These are phyloP conservation scores for Fusarium verrucosum DNA, from an alignment of 2,329 filamentous ascomycete species.

Conservation along the genomic window DNA sequence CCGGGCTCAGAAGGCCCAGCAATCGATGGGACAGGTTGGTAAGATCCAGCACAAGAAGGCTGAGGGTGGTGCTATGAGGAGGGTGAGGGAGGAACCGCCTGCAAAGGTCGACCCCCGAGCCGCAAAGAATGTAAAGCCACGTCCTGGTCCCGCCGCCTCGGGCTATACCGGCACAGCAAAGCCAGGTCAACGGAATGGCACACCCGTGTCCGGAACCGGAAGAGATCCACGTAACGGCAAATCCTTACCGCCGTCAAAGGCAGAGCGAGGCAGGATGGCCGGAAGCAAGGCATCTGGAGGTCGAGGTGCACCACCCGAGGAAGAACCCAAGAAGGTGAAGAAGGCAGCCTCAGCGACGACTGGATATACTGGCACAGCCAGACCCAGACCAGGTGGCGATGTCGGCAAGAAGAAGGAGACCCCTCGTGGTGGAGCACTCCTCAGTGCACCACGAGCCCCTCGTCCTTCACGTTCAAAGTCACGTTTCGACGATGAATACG, in stretches of 20 bases:
- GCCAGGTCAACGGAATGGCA: constrained; percentile 38
- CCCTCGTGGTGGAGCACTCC: constrained; percentile 54
- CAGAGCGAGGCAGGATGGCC: constrained; percentile 34
- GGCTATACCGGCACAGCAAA: constrained; percentile 50
- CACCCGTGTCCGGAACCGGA: constrained; percentile 37
- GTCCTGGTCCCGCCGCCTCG: constrained; percentile 20
- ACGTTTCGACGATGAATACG: constrained; percentile 67
- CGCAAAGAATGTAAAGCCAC: constrained; percentile 35
- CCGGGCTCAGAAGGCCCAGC: constrained; percentile 73
- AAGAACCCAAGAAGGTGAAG: constrained; percentile 66
- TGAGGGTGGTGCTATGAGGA: constrained; percentile 64
- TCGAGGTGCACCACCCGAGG: constrained; percentile 23
- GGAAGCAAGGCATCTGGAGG: constrained; percentile 35
- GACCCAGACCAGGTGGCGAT: constrained; percentile 59
- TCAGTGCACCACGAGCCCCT: constrained; percentile 46
- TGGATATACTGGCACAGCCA: constrained; percentile 71
- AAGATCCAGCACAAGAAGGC: constrained; percentile 79
- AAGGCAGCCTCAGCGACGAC: constrained; percentile 70
- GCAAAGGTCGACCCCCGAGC: constrained; percentile 41
- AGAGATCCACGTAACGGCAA: constrained; percentile 39
- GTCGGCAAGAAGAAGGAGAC: constrained; percentile 47
- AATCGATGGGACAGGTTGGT: constrained; percentile 68
- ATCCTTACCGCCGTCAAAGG: constrained; percentile 26
- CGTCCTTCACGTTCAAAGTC: constrained; percentile 47
- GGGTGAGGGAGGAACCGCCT: constrained; percentile 58